Base-by-base conservation (phyloP, 306 rosid genomes). In the Fragaria iinumae region DNA sequence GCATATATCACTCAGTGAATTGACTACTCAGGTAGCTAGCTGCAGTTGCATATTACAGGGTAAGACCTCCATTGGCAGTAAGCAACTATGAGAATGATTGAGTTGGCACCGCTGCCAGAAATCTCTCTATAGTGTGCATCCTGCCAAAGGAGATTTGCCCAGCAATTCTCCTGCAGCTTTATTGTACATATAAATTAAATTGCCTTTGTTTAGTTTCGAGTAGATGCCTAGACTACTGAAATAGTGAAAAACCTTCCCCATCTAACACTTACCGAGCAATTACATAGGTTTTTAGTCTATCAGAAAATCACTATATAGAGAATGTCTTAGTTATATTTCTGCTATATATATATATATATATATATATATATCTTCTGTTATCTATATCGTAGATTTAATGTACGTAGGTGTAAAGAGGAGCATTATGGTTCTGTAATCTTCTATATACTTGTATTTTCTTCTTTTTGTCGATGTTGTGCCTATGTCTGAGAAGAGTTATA, bases 131-230 rank as follows among this genome's bases (percentile, higher is more conserved):
- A 43, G 73, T 65, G 57, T 71, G 64, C 57, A 20, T n/a, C 43
- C 83, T 77, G 88, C 82, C 80, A 83, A 79, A 79, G 80, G 80
- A 75, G 78, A 83, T 79, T 79, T 83, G 78, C 83, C 77, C 80
- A 63, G 82, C 77, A 78, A 78, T 82, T 80, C 75, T 53, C 16
- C 70, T 80, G 83, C 60, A 57, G 53, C 39, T 79, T 11, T 62
- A 8, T 16, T 63, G 41, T 29, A 12, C 41, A 14, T 29, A 12
- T 9, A 62, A 62, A 29, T 29, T 12, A 5, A 12, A 11, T 23
- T 9, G 66, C 66, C n/a, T 29, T 14, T 6, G 43, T 63, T 29
- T 14, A 14, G 67, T 27, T 29, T 29, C 17, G 1, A 62, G n/a
- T 62, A 62, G 18, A 13, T 62, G 6, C 25, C 41, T 29, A 25